Evolutionary conservation across 345 rosid species (phyloP), one percentile per base, ranked within the genome.

Genomic region (Aurinia saxatilis): DNA sequence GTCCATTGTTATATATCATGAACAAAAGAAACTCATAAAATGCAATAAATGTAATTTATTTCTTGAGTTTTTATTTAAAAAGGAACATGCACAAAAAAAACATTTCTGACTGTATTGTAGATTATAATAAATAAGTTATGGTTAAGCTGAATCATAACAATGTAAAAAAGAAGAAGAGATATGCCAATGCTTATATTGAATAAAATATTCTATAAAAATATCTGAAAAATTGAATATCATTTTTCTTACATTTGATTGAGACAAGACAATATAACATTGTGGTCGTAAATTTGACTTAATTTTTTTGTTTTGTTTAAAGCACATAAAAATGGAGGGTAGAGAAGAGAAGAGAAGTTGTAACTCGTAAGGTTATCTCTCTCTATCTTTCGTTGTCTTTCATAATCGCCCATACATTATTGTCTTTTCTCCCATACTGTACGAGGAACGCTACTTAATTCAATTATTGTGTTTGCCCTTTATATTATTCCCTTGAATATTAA

Each of bases 401-500:
- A 15, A 39, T 70, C 75, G 37, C 53, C 64, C 70, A 71, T 55
- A 63, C 74, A 63, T 55, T 62, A 49, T 36, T 60, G 53, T 62
- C 21, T 60, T 4, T 21, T 54, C 41, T 29, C 56, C 66, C 56
- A 45, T 56, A 18, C 44, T 50, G 35, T 21, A 23, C 45, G 29
- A 59, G 49, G 31, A 56, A 58, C 63, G 29, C 16, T 11, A 39
- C 35, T 40, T 15, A 4, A 25, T 23, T 13, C 33, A 27, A 27
- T 27, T 4, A 27, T 27, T 27, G 6, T 27, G 25, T 21, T 21
- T 21, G 25, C 25, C 25, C 31, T 5, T 27, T 27, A 4, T 6
- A 27, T 34, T 34, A 34, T 34, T 34, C 10, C 12, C 11, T 1
- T 1, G 8, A 34, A 8, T 34, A 34, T 34, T 10, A 10, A 34